Conservation (phyloP, 192 early-diverging fungal genomes). For the Coemansia sp. region DNA sequence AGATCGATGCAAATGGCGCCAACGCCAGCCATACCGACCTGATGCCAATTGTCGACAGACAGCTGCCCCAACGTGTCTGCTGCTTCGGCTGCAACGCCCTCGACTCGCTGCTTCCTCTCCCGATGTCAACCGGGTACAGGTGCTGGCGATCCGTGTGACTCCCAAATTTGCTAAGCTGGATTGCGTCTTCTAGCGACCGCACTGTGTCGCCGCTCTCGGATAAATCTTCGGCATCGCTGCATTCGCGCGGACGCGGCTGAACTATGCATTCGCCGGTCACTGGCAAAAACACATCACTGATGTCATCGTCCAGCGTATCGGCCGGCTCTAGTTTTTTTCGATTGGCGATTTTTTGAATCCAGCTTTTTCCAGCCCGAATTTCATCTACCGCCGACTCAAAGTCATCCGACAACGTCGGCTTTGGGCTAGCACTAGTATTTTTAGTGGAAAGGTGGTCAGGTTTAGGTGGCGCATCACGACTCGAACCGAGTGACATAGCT, state of each 20-base stretch:
- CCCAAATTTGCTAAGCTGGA: neutral
- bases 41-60: neutral
- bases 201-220: neutral
- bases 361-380: constrained; percentile 23
- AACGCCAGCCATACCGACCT: constrained; percentile 6
- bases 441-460: neutral
- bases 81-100: neutral
- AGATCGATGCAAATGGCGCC: constrained; percentile 7
- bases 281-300: neutral
- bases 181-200: neutral
- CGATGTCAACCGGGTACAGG: constrained; percentile 5
- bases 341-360: constrained; percentile 22
- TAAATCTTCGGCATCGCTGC: neutral
- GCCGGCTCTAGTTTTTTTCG: neutral
- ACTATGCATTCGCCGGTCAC: neutral
- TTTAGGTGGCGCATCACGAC: neutral
- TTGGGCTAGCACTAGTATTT: neutral
- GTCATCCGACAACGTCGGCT: constrained; percentile 4
- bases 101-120: neutral
- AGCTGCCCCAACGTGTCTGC: neutral
- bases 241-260: neutral
- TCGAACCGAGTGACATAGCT: constrained; percentile 3
- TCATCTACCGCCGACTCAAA: constrained; percentile 16
- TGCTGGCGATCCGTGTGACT: constrained; percentile 5
- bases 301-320: neutral